Evolutionary conservation across 2,329 filamentous ascomycete species (phyloP), one percentile per base, ranked within the genome.

Genomic region (Cryphonectria nitschkei): DNA sequence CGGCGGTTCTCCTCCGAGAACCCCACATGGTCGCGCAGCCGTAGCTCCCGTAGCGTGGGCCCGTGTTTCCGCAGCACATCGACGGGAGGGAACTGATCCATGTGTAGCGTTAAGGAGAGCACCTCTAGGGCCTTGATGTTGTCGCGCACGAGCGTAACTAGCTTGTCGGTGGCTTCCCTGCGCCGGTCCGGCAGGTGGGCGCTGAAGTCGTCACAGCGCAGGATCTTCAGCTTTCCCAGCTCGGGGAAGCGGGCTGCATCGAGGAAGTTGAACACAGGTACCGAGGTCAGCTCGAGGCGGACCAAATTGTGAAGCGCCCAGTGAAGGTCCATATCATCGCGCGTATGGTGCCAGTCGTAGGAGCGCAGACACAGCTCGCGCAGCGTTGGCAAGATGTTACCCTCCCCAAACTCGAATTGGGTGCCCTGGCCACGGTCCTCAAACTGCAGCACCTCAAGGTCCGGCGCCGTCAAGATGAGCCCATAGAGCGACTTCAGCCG

Each of bases 261-360:
- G 14, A 87, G 78, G 64, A 87, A 86, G 58, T 80, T 80, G 73
- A 78, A 80, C 16, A 84, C 74, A 1, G 85, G 84, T 5, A 86
- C 82, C 37, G 82, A 82, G 37, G 83, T 73, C 46, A 86, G 78
- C 41, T 80, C 76, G 9, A 87, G 78, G 2, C 77, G 79, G 32
- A 77, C 75, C 39, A 87, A 78, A n/a, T 73, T 73, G 5, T 82
- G 82, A 72, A 87, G 82, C 74, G 85, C 80, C 84, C 84, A 87
- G 70, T 86, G 83, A 26, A 71, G 73, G 1, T 70, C 73, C 6
- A 84, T 83, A 4, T 81, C 80, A 2, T 79, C 76, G 0, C 74
- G 64, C 1, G 76, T 76, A 72, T 87, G 85, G 13, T 80, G 77
- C 85, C 85, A 86, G 76, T 86, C 82, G 73, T 87, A 87, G 1